A percentile compares a stretch with the other conserved stretches of the same genome.
phyloP scores from a whole-genome alignment of 495 filamentous ascomycete species.

The Haplographium delicatum region DNA sequence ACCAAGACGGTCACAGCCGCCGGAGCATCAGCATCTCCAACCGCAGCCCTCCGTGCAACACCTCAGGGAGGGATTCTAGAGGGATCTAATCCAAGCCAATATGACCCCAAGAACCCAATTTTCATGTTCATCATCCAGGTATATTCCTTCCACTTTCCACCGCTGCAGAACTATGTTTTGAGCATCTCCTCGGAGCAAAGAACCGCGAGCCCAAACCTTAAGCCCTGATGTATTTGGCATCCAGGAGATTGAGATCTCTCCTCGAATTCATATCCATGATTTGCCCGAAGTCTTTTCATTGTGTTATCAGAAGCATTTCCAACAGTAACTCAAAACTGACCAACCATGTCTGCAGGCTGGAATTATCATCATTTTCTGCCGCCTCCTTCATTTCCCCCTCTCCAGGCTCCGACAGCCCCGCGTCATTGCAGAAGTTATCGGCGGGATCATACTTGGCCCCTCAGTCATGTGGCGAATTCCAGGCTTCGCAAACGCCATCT shows the following conservation, averaged over 20 bases:
- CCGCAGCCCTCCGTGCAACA: slow-evolving; percentile 31
- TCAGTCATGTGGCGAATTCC: slow-evolving; percentile 82
- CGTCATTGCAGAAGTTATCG: slow-evolving; percentile 95
- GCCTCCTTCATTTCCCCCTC: slow-evolving; percentile 76
- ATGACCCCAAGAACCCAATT: slow-evolving; percentile 78
- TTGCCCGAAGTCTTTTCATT: too few species aligned
- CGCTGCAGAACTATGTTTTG: too few species aligned
- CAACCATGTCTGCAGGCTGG: slow-evolving; percentile 51
- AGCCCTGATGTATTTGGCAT: too few species aligned
- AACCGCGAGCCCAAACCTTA: too few species aligned
- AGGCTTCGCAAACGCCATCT: slow-evolving; percentile 72
- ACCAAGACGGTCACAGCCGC: slow-evolving; percentile 8
- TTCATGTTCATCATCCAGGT: slow-evolving; percentile 94
- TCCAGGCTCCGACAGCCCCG: slow-evolving; percentile 83
- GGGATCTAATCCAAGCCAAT: slow-evolving; percentile 64
- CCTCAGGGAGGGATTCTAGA: slow-evolving; percentile 69
- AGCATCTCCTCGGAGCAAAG: too few species aligned
- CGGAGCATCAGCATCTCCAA: slow-evolving; percentile 15
- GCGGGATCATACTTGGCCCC: slow-evolving; percentile 84
- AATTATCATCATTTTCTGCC: slow-evolving; percentile 89
- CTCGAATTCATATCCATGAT: too few species aligned
- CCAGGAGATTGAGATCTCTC: too few species aligned
- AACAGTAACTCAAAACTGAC: too few species aligned
- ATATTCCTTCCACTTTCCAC: slow-evolving; percentile 18
- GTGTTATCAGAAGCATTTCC: too few species aligned